These are phyloP conservation scores for Phlebiopsis flavidoalba DNA, from an alignment of 768 basidiomycete genomes.

Conservation along the genomic window DNA sequence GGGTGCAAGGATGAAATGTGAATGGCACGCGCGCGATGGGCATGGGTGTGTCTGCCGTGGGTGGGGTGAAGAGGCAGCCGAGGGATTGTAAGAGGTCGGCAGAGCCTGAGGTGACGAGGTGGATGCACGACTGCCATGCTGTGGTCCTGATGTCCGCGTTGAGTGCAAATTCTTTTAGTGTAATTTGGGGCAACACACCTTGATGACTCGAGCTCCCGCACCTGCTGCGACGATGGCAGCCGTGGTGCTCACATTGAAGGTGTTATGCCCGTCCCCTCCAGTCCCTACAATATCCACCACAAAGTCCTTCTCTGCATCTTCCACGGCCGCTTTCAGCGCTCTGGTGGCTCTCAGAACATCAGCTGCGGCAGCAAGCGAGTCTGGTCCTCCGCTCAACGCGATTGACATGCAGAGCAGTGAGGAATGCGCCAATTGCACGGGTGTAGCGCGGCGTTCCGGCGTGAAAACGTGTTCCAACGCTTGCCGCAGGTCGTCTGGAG, in stretches of 20 bases:
- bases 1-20: constrained; percentile 88
- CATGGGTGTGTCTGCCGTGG: constrained; percentile 49
- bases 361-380: constrained; percentile 77
- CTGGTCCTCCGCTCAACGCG: constrained; percentile 72
- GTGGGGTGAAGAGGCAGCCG: constrained; percentile 68
- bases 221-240: constrained; percentile 94
- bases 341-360: constrained; percentile 62
- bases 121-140: constrained; percentile 91
- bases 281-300: constrained; percentile 84
- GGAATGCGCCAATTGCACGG: constrained; percentile 85
- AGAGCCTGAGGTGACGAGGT: constrained; percentile 92
- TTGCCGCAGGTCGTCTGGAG: constrained; percentile 61
- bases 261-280: constrained; percentile 92
- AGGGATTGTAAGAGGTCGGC: constrained; percentile 88
- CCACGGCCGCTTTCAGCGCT: constrained; percentile 57
- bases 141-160: constrained; percentile 24
- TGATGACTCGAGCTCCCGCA: constrained; percentile 88
- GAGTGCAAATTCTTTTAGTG: background rate
- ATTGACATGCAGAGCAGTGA: constrained; percentile 79
- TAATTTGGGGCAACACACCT: constrained; percentile 45
- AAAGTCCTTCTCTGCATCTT: constrained; percentile 57
- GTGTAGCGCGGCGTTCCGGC: constrained; percentile 48
- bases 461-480: constrained; percentile 75
- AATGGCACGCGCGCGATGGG: constrained; percentile 71
- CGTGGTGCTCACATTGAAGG: constrained; percentile 95